Evolutionary conservation across 768 basidiomycete species (phyloP).

Genomic region (Brasilioporus rufonigricans): DNA sequence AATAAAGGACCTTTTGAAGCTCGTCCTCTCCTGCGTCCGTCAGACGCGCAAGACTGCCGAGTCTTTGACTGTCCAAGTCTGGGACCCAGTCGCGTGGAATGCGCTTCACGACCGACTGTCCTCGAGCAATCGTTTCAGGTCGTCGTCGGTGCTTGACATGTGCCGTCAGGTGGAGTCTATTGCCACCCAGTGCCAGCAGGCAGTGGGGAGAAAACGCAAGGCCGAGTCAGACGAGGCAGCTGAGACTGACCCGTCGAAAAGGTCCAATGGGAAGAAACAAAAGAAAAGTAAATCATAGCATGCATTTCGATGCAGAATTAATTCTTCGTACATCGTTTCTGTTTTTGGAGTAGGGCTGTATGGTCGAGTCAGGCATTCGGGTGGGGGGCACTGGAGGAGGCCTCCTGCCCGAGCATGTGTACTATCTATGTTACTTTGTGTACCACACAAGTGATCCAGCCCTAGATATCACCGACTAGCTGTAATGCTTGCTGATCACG

Average conservation of each 20-base stretch:
- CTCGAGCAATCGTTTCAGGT: constrained; percentile 57
- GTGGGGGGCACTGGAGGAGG: background rate
- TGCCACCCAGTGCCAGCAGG: constrained; percentile 7
- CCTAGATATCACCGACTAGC: background rate
- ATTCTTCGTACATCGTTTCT: background rate
- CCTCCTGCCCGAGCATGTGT: background rate
- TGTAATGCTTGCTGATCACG: too few relatives aligned
- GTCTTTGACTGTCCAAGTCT: constrained; percentile 38
- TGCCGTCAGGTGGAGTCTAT: constrained; percentile 57
- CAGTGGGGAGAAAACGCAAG: constrained; percentile 38
- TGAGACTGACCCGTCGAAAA: constrained; percentile 33
- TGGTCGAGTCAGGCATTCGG: background rate
- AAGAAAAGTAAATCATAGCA: constrained; percentile 36
- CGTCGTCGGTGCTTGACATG: constrained; percentile 58
- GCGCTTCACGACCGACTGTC: constrained; percentile 45
- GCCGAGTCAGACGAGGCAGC: constrained; percentile 26
- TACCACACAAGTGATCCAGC: background rate
- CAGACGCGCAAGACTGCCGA: constrained; percentile 51
- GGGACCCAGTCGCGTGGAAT: constrained; percentile 63
- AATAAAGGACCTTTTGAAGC: constrained; percentile 77
- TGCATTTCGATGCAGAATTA: background rate
- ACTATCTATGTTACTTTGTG: background rate
- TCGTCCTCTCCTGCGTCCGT: constrained; percentile 62
- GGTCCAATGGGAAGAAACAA: constrained; percentile 45
- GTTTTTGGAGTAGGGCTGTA: background rate